Conservation (phyloP, 331 rosid genomes). For the Acacia concinna region DNA sequence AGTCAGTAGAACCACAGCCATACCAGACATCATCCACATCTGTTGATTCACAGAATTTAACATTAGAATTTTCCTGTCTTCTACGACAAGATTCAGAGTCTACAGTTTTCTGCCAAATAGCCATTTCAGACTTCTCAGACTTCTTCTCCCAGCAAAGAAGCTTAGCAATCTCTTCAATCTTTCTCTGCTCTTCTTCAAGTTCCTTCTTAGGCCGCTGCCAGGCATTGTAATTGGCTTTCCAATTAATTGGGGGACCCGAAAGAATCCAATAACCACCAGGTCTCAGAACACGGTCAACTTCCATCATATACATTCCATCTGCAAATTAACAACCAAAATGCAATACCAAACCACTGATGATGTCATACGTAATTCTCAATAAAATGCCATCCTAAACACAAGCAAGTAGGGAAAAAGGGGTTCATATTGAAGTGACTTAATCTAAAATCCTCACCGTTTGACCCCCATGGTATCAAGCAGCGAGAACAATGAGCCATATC, state of each 20-base stretch:
- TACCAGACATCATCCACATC: slow-evolving; percentile 74
- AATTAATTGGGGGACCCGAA: slow-evolving; percentile 87
- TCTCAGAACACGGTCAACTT: slow-evolving; percentile 84
- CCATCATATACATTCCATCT: slow-evolving; percentile 80
- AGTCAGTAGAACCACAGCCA: neutral
- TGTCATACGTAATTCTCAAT: too few species aligned
- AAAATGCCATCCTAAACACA: too few species aligned
- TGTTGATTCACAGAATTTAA: slow-evolving; percentile 50
- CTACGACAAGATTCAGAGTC: slow-evolving; percentile 59
- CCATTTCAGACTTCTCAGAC: slow-evolving; percentile 77
- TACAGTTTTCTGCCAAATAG: slow-evolving; percentile 77
- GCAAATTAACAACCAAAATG: slow-evolving; percentile 26
- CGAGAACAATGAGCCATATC: slow-evolving; percentile 97
- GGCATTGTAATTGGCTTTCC: slow-evolving; percentile 63
- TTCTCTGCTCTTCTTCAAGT: slow-evolving; percentile 73
- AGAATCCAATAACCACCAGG: slow-evolving; percentile 94
- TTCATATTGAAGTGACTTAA: neutral
- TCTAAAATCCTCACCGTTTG: slow-evolving; percentile 56
- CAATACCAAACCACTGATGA: slow-evolving; percentile 23
- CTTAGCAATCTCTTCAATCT: slow-evolving; percentile 72
- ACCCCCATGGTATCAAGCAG: slow-evolving; percentile 82
- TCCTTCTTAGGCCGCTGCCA: slow-evolving; percentile 84
- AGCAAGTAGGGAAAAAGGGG: neutral
- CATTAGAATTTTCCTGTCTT: slow-evolving; percentile 56
- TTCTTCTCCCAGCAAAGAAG: slow-evolving; percentile 93